Base-by-base conservation (phyloP, 352 stramenopile species). In the Blastocystis sp. region DNA sequence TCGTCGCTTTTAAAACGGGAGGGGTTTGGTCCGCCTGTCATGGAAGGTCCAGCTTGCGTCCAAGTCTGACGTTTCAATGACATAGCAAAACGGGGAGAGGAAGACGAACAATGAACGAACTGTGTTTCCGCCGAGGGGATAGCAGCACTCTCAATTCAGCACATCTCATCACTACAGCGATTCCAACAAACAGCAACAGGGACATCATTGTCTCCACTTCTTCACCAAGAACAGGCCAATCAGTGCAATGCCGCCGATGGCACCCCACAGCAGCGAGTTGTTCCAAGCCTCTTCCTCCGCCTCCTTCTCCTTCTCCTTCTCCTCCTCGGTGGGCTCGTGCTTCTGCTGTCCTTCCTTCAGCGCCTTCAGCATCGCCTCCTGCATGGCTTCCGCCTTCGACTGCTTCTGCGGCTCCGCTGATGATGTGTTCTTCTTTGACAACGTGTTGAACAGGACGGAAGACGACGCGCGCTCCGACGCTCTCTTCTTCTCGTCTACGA, bases 331-430 rank as follows among this genome's bases (percentile, higher is more conserved):
- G n/a, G 26, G n/a, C 63, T 74, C 19, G 13, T 29, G 63, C 37
- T 74, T 39, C 63, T 29, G 63, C 37, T 74, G 26, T n/a, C 35
- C 35, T 21, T 74, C 10, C 31, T 19, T 37, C 31, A 74, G 16
- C 31, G 63, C 63, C 63, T 74, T 74, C 63, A 74, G 26, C 63
- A 74, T n/a, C 31, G 26, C 63, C 63, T 45, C 35, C 37, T 74
- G 63, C 16, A 29, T 74, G 9, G 45, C 45, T 0, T 55, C 45
- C 45, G 45, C 16, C 45, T 55, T 55, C 45, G 45, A 55, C 45
- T 9, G 9, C 9, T 10, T 10, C 63, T 74, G 35, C 63, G 35
- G n/a, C 37, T 74, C 63, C 37, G 16, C 19, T 4, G 26, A 19
- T 16, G 63, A 9, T 13, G 1, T 37, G 10, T 67, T 9, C 31